These are phyloP conservation scores for Colletotrichum falcatum DNA, from an alignment of 2,329 filamentous ascomycete genomes.

Conservation along the genomic window DNA sequence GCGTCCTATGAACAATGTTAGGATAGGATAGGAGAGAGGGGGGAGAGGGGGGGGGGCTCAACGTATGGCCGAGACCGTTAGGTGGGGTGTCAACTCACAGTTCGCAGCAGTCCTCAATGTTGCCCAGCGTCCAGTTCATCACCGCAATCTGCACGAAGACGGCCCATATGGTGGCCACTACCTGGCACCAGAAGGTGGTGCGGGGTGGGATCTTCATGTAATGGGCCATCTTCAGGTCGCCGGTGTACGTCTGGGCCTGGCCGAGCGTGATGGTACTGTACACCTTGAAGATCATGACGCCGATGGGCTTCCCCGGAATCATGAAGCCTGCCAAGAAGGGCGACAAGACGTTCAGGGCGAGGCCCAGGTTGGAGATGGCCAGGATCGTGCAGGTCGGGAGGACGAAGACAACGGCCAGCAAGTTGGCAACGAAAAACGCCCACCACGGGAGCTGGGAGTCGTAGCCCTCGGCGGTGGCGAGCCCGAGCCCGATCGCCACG, in stretches of 20 bases:
- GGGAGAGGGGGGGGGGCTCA: no score
- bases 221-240: conserved; percentile 60
- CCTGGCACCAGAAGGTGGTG: conserved; percentile 70
- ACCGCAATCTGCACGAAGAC: conserved; percentile 57
- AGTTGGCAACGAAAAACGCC: conserved; percentile 50
- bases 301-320: conserved; percentile 47
- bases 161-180: conserved; percentile 64
- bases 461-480: conserved; percentile 63
- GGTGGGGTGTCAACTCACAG: conserved; percentile 4
- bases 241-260: conserved; percentile 53
- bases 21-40: no score
- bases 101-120: conserved; percentile 60
- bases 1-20: conserved; percentile 53
- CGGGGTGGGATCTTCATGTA: conserved; percentile 69
- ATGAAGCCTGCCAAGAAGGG: conserved; percentile 68
- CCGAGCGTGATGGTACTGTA: conserved; percentile 43
- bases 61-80: fast-evolving
- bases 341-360: conserved; percentile 60
- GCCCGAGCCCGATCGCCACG: conserved; percentile 61
- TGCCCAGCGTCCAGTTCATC: conserved; percentile 50
- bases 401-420: conserved; percentile 43
- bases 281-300: conserved; percentile 54
- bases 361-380: conserved; percentile 29
- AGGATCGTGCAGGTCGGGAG: conserved; percentile 60
- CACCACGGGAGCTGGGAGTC: conserved; percentile 64